A percentile compares a stretch with the other conserved stretches of the same genome.
These are phyloP conservation scores for Camptophora hylomeconis DNA, from an alignment of 2,329 filamentous ascomycete species.

Conservation along the genomic window DNA sequence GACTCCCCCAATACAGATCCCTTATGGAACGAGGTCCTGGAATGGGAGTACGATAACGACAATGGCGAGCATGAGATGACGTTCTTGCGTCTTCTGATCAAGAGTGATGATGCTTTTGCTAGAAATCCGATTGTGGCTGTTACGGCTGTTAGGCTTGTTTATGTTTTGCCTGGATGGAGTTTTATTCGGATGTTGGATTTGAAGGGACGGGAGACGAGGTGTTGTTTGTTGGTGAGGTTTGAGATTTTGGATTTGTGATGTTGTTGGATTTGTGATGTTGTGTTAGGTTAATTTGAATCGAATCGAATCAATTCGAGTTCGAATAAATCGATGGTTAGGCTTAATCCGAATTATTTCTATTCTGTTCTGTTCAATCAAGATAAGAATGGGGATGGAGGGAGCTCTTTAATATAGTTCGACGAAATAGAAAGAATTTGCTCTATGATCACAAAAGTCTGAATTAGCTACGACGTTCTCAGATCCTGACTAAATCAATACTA, in stretches of 20 bases:
- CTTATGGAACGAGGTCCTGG: slow-evolving; percentile 14
- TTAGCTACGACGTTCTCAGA: too few relatives aligned
- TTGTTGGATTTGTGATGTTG: too few relatives aligned
- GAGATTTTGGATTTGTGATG: slow-evolving; percentile 10
- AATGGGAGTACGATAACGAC: slow-evolving; percentile 15
- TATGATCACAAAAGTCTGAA: too few relatives aligned
- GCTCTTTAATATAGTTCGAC: too few relatives aligned
- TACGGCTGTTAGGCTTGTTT: slow-evolving; percentile 13
- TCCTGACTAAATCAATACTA: too few relatives aligned
- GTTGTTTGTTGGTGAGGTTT: slow-evolving; percentile 12
- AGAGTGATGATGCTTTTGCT: slow-evolving; percentile 16
- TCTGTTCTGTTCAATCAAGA: too few relatives aligned
- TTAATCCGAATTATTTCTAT: too few relatives aligned
- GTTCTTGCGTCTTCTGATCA: slow-evolving; percentile 16
- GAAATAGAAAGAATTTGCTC: too few relatives aligned
- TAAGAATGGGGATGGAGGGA: too few relatives aligned
- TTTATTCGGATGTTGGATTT: slow-evolving; percentile 14
- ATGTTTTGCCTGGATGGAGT: slow-evolving; percentile 12
- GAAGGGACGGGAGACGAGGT: slow-evolving; percentile 12
- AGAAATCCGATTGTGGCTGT: slow-evolving; percentile 15
- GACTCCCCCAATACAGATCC: slow-evolving; percentile 13
- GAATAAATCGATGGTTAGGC: too few relatives aligned
- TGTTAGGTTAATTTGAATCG: too few relatives aligned
- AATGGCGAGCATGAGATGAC: slow-evolving; percentile 13
- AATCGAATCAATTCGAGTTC: too few relatives aligned